Percentiles rank a stretch among this genome's conserved stretches.
phyloP scores from a whole-genome alignment of 768 basidiomycete species.

The Exidia glandulosa region DNA sequence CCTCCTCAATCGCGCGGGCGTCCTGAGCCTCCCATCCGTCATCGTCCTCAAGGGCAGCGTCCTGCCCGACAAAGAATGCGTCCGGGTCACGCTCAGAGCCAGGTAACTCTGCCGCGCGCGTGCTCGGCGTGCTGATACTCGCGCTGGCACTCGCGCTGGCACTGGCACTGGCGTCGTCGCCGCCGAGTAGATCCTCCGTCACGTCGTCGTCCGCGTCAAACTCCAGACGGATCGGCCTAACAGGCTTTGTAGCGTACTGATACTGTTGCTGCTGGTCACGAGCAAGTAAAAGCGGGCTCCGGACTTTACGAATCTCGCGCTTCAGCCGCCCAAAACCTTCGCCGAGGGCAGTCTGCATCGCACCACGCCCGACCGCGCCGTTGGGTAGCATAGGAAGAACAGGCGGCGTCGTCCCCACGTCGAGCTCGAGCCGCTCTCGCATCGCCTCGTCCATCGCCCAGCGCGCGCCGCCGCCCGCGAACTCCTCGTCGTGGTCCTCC shows the following conservation, averaged over 20 bases:
- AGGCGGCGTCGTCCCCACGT: conserved; percentile 22
- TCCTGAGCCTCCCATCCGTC: conserved; percentile 37
- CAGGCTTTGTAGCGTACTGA: no score
- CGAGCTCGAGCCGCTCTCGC: conserved; percentile 44
- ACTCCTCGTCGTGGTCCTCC: not conserved
- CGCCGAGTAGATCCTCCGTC: not conserved
- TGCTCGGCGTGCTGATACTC: not conserved
- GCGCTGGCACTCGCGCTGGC: not conserved
- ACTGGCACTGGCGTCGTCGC: not conserved
- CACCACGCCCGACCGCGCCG: conserved; percentile 35
- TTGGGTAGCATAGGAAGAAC: conserved; percentile 78
- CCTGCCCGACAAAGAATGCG: not conserved
- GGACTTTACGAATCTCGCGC: conserved; percentile 39
- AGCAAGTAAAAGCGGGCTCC: not conserved
- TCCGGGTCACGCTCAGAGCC: no score
- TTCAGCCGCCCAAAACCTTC: conserved; percentile 51
- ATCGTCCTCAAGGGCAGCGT: conserved; percentile 11
- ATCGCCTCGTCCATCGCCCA: conserved; percentile 71
- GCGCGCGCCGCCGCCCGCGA: not conserved
- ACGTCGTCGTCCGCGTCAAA: not conserved
- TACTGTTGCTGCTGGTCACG: not conserved
- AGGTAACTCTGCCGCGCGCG: not conserved
- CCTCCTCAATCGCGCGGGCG: conserved; percentile 36
- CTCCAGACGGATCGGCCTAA: no score
- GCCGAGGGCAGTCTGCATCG: conserved; percentile 43